Evolutionary conservation across 2,329 filamentous ascomycete genomes (phyloP), one percentile per base, ranked within the genome.

Genomic region (Neopestalotiopsis clavispora): DNA sequence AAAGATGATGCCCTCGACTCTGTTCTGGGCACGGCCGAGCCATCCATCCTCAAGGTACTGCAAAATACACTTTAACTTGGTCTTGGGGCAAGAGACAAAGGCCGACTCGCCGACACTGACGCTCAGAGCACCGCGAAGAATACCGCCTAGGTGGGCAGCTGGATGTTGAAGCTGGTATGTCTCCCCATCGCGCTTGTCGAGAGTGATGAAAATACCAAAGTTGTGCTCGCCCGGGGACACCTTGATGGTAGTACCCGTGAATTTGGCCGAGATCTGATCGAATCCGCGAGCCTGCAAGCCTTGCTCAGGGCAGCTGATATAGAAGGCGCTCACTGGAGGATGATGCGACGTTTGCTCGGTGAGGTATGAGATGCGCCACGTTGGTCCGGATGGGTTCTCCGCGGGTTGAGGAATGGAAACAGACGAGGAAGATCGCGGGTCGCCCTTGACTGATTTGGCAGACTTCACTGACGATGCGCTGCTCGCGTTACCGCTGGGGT

Each of bases 271-370:
- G 75, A 99, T 91, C 83, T 99, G 96, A 78, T 99, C 96, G 78
- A 95, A 99, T 1, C 96, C 96, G 69, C 92, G 89, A 17, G 96
- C 96, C 49, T 90, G 90, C 72, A 99, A 88, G 34, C 95, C 96
- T 78, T 94, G 95, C 74, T 97, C 93, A 0, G 95, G 94, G 78
- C 96, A 99, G 77, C 94, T 92, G 72, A 98, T 91, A 80, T 93
- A 95, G 81, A 97, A 99, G 14, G 96, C 96, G 74, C 95, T 98
- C 73, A 99, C 95, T 10, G 96, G 96, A 42, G 96, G 96, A 81
- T 99, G 96, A 77, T 99, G 96, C 7, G 94, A 98, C 9, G 96
- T 99, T 83, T 99, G 96, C 82, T 99, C 96, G 32, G 96, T 98
- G 70, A 99, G 86, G 79, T 97, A 99, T 10, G 94, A 97, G 74